A percentile compares a stretch with the other conserved stretches of the same genome.
Conservation (phyloP, 495 filamentous ascomycete species). For the Neurospora intermedia region DNA sequence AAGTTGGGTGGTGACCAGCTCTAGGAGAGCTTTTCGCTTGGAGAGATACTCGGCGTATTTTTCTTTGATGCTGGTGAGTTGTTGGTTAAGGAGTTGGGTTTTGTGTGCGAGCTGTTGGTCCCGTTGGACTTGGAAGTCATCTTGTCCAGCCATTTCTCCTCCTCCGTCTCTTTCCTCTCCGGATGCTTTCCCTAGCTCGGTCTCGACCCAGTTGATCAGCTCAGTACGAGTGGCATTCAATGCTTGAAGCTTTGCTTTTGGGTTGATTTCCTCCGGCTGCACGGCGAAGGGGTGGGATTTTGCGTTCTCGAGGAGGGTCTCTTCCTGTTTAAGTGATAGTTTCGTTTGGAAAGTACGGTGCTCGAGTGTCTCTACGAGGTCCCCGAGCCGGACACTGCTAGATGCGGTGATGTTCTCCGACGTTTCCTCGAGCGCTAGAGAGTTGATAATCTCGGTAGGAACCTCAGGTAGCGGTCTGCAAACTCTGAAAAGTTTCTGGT, state of each 20-base stretch:
- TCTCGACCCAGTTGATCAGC: constrained; percentile 63
- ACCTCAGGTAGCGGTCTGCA: constrained; percentile 36
- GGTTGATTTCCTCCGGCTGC: constrained; percentile 19
- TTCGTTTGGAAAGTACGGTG: constrained; percentile 54
- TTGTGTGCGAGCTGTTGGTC: constrained; percentile 4
- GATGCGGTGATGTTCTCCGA: not conserved
- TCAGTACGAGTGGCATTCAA: constrained; percentile 46
- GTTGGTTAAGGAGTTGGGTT: constrained; percentile 35
- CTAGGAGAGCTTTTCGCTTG: constrained; percentile 34
- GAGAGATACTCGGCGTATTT: constrained; percentile 39
- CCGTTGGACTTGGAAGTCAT: constrained; percentile 23
- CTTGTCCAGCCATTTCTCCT: constrained; percentile 23
- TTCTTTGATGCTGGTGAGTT: constrained; percentile 35
- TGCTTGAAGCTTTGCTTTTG: constrained; percentile 36
- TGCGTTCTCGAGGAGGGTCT: constrained; percentile 47
- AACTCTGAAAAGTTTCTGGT: constrained; percentile 30
- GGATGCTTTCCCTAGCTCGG: constrained; percentile 45
- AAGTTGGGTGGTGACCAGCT: constrained; percentile 16
- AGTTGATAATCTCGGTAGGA: constrained; percentile 35
- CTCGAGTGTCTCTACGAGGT: constrained; percentile 50
- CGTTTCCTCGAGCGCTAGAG: constrained; percentile 25
- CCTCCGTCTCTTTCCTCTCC: constrained; percentile 27
- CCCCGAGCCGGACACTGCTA: constrained; percentile 29
- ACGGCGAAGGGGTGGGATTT: constrained; percentile 28
- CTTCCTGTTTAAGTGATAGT: constrained; percentile 49